A percentile compares a stretch with the other conserved stretches of the same genome.
Conservation (phyloP, 1,284 basidiomycete species). For the Apiotrichum porosum region DNA sequence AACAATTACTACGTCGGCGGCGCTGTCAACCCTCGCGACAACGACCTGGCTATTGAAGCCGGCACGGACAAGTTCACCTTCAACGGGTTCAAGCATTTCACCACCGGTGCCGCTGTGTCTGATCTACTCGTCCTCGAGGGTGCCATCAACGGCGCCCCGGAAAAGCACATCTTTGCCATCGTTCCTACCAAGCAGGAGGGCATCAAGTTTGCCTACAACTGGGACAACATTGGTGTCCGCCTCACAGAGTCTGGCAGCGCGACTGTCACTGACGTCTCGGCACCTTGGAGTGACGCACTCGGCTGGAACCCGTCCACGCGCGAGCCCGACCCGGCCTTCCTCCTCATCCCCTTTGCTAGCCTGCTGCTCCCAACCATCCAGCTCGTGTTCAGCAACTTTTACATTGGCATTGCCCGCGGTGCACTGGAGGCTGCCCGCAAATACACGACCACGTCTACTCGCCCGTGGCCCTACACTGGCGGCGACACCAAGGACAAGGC, state of each 20-base stretch:
- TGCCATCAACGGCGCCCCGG: slow-evolving; percentile 13
- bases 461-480: slow-evolving; percentile 41
- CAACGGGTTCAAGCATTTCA: slow-evolving; percentile 42
- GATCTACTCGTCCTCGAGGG: slow-evolving; percentile 45
- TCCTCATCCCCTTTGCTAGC: slow-evolving; percentile 27
- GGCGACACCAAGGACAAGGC: slow-evolving; percentile 17
- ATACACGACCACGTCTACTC: slow-evolving; percentile 40
- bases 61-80: slow-evolving; percentile 31
- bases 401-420: slow-evolving; percentile 44
- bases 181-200: slow-evolving; percentile 32
- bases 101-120: slow-evolving; percentile 40
- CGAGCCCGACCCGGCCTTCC: not conserved
- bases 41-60: slow-evolving; percentile 31
- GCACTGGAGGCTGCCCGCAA: slow-evolving; percentile 29
- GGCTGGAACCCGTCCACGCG: slow-evolving; percentile 12
- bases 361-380: slow-evolving; percentile 43
- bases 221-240: slow-evolving; percentile 46
- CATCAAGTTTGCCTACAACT: slow-evolving; percentile 42
- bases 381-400: slow-evolving; percentile 41
- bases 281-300: slow-evolving; percentile 33
- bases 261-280: slow-evolving; percentile 30
- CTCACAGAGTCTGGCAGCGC: slow-evolving; percentile 38
- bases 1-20: slow-evolving; percentile 33
- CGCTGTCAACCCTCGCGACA: slow-evolving; percentile 44
- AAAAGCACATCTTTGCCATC: slow-evolving; percentile 36